Evolutionary conservation across 768 basidiomycete species (phyloP).

Genomic region (Tricholoma sp.): DNA sequence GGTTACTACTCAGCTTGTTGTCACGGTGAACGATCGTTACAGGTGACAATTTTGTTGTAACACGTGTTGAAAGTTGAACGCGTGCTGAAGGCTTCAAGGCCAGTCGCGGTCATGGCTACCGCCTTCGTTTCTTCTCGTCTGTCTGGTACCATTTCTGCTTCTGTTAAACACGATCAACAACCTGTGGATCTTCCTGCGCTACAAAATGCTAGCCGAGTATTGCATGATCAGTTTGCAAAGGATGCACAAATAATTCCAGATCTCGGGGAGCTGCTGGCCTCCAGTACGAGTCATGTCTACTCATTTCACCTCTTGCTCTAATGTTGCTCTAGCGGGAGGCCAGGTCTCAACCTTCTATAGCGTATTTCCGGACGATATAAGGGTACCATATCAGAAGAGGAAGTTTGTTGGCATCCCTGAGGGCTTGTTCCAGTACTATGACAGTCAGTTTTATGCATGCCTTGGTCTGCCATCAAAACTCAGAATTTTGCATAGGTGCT

Average conservation of each 20-base stretch:
- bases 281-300: conserved; percentile 37
- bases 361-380: conserved; percentile 70
- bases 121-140: conserved; percentile 15
- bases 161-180: conserved; percentile 12
- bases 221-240: conserved; percentile 66
- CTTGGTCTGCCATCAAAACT: not conserved
- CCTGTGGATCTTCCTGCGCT: conserved; percentile 58
- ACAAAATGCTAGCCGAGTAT: conserved; percentile 58
- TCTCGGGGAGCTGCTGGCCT: conserved; percentile 60
- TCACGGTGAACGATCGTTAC: not conserved
- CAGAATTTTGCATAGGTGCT: conserved; percentile 38
- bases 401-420: conserved; percentile 76
- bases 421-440: conserved; percentile 71
- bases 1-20: no score
- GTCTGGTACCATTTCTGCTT: conserved; percentile 6
- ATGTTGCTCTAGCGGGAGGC: conserved; percentile 42
- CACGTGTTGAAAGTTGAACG: not conserved
- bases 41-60: not conserved
- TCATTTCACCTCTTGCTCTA: not conserved
- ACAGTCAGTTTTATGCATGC: conserved; percentile 43
- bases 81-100: not conserved
- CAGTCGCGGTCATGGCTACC: conserved; percentile 13
- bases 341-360: conserved; percentile 76
- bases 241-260: conserved; percentile 76
- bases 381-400: conserved; percentile 77